A percentile compares a stretch with the other conserved stretches of the same genome.
phyloP scores from a whole-genome alignment of 768 basidiomycete species.

The Obba rivulosa region DNA sequence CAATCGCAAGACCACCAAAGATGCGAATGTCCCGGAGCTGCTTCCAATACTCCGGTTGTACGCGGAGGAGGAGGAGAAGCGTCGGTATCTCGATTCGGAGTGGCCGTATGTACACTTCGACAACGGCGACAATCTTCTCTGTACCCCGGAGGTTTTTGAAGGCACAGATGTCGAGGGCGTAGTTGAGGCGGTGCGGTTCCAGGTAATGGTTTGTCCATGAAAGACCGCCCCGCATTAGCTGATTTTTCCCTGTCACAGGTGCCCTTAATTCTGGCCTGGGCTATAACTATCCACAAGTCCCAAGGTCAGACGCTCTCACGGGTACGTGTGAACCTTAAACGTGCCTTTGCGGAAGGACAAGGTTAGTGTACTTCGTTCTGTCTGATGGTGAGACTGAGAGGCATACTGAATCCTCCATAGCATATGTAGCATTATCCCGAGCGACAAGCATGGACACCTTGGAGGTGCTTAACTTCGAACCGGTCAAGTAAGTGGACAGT shows the following conservation, averaged over 20 bases:
- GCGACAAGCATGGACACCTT: slow-evolving; percentile 60
- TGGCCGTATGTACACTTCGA: slow-evolving; percentile 65
- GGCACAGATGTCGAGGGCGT: slow-evolving; percentile 53
- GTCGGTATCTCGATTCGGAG: background rate
- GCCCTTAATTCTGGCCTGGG: slow-evolving; percentile 73
- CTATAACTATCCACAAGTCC: slow-evolving; percentile 82
- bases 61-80: too few relatives aligned
- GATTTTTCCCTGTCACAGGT: slow-evolving; percentile 26
- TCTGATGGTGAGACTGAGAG: too few relatives aligned
- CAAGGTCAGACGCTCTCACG: slow-evolving; percentile 87
- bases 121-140: slow-evolving; percentile 39
- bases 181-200: slow-evolving; percentile 53
- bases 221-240: background rate
- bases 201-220: slow-evolving; percentile 37
- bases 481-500: slow-evolving; percentile 50
- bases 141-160: slow-evolving; percentile 56
- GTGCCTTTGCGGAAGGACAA: slow-evolving; percentile 79
- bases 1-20: background rate
- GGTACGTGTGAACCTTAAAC: slow-evolving; percentile 72
- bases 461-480: slow-evolving; percentile 60
- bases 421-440: slow-evolving; percentile 69
- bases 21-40: background rate
- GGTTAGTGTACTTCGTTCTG: slow-evolving; percentile 38
- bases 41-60: too few relatives aligned
- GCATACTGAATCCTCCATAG: slow-evolving; percentile 27